Evolutionary conservation across 257 asterid genomes (phyloP).

Genomic region (Solanum bulbocastanum): DNA sequence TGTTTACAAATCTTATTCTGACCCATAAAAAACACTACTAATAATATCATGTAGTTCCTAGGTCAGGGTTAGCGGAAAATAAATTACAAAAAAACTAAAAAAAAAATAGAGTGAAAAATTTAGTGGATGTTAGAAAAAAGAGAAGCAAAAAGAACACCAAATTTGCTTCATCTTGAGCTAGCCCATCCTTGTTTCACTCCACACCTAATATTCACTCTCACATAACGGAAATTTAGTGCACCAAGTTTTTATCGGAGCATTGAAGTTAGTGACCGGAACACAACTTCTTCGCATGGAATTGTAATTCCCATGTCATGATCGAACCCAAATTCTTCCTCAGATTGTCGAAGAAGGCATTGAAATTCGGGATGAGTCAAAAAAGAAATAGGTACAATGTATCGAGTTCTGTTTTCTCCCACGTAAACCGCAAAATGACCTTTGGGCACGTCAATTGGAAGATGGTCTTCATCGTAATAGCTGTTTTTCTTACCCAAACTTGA

Average conservation of each 20-base stretch:
- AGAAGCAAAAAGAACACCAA: neutral
- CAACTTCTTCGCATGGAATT: constrained; percentile 40
- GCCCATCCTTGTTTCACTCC: constrained; percentile 3
- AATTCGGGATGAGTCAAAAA: constrained; percentile 35
- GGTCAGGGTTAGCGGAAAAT: constrained; percentile 10
- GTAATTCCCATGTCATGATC: constrained; percentile 44
- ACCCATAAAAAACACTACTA: constrained; percentile 13
- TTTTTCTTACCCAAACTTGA: constrained; percentile 38
- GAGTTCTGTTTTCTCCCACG: constrained; percentile 31
- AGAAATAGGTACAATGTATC: constrained; percentile 37
- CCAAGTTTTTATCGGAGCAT: constrained; percentile 19
- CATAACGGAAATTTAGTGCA: neutral
- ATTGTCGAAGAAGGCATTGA: constrained; percentile 28
- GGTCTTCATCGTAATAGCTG: constrained; percentile 14
- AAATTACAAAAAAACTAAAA: neutral
- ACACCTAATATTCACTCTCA: neutral
- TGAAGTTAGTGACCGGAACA: constrained; percentile 33
- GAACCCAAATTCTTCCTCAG: constrained; percentile 46
- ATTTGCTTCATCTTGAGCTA: constrained; percentile 11
- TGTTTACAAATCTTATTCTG: neutral
- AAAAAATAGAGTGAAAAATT: neutral
- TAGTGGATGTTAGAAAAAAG: constrained; percentile 11
- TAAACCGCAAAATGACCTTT: constrained; percentile 46
- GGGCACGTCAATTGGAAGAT: constrained; percentile 34
- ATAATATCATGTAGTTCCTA: neutral